Evolutionary conservation across 2,329 filamentous ascomycete genomes (phyloP).

Genomic region (Penicillium sp.): DNA sequence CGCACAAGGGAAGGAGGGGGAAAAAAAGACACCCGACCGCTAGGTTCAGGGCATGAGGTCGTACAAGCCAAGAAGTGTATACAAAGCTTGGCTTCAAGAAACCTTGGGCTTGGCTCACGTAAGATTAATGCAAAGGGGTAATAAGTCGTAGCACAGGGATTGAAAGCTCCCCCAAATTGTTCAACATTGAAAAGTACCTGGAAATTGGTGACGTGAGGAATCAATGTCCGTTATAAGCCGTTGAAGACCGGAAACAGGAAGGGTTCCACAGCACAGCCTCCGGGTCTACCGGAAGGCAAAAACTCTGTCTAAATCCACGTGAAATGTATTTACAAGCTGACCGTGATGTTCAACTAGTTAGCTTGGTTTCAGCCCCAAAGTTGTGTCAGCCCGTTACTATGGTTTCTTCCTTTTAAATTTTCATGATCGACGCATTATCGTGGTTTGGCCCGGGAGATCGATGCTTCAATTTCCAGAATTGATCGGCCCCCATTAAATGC

Average conservation of each 20-base stretch:
- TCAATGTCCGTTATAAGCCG: background rate
- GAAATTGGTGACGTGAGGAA: background rate
- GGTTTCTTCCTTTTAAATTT: background rate
- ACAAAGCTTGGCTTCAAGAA: background rate
- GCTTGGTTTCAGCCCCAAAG: background rate
- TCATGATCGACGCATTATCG: conserved; percentile 3
- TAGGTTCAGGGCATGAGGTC: conserved; percentile 8
- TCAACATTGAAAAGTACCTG: background rate
- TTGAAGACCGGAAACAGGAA: conserved; percentile 6
- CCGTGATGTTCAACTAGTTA: background rate
- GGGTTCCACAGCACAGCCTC: conserved; percentile 25
- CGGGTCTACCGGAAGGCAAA: conserved; percentile 22
- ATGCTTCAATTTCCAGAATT: conserved; percentile 1
- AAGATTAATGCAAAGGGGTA: background rate
- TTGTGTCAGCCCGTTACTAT: background rate
- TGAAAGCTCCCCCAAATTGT: background rate
- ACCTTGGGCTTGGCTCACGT: background rate
- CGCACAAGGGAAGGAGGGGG: background rate
- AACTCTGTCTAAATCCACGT: conserved; percentile 3
- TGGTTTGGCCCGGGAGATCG: conserved; percentile 14
- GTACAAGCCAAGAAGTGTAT: background rate
- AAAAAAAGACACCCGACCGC: background rate
- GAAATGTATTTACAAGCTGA: background rate
- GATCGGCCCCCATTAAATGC: background rate
- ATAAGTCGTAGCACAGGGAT: background rate